Base-by-base conservation (phyloP, 139 green algal genomes). In the Chlorella sp. region DNA sequence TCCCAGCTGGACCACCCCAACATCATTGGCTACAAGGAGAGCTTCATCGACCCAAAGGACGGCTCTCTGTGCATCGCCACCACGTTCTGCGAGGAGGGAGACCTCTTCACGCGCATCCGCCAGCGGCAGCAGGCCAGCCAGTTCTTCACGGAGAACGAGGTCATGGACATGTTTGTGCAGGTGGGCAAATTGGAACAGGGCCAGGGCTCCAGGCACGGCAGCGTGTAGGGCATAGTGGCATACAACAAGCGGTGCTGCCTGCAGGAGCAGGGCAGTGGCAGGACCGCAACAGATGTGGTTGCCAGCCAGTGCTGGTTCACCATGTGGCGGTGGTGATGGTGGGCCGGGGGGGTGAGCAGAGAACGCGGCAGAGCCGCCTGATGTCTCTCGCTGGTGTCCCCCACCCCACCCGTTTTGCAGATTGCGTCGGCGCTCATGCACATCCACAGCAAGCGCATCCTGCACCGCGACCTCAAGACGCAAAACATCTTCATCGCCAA, bases 401-500 rank as follows among this genome's bases (percentile, higher is more conserved):
- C 42, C 42, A 26, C 42, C 42, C 42, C 42, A 26, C 10, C 42
- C 42, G 10, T 55, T 17, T 64, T 64, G 22, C 79, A 90, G 85
- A 84, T 86, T 67, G 82, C 84, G 1, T 81, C 75, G 1, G 79
- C 83, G 1, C 76, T 91, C 36, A 74, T 77, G 65, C 83, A 88
- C 71, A 88, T 91, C 31, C 86, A 91, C 73, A 75, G 60, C 55
- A 82, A 83, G 63, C 74, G 76, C 22, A 75, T 91, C 35, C 42
- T 91, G 63, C 86, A 91, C 61, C 63, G 86, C 1, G 88, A 91
- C 68, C 65, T 91, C 26, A 94, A 91, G 75, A 85, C 87, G 0
- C 88, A 94, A 61, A 96, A 96, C 81, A 90, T 96, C 49, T 93
- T 96, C 80, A 87, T 93, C 17, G 82, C 77, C 26, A 69, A 69